Evolutionary conservation across 176 grass and related monocot species (phyloP), one percentile per base, ranked within the genome.

Genomic region (Eleusine indica): DNA sequence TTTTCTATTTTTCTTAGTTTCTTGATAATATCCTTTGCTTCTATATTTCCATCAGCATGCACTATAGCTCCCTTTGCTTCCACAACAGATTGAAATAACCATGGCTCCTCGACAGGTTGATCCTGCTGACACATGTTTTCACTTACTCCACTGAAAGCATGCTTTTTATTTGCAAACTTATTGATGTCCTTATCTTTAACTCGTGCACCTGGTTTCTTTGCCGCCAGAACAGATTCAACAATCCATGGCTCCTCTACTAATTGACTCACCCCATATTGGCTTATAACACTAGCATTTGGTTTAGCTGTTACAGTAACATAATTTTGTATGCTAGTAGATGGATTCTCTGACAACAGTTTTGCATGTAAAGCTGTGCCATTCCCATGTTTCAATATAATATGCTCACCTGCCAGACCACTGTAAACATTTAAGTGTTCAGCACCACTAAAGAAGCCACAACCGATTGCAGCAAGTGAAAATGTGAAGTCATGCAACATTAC

Each of bases 351-450:
- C 29, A 79, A 79, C 65, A 85, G 53, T 67, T 94, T 84, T 49
- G 42, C 69, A 78, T 70, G 73, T 71, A 89, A 88, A 53, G 88
- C 79, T 77, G 74, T 80, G 62, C 87, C 92, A 61, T 98, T 98
- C 66, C 85, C 75, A 82, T 63, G 83, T 86, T 81, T 83, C 76
- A 90, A 61, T 77, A 93, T 90, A 75, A 88, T 84, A 82, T 90
- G 64, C 48, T 90, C 91, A 85, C 96, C 96, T 98, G 92, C 76
- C 87, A 98, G 90, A 93, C 81, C 83, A 94, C 93, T 91, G 90
- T 89, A 91, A 89, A 92, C 74, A 95, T 93, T 91, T 94, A 93
- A 94, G 89, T 91, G 89, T 93, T 93, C 92, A 94, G 94, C 75
- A 86, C 85, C 52, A 77, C 57, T 70, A 87, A 91, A 86, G 68